Evolutionary conservation across 192 early-diverging fungal genomes (phyloP).

Genomic region (Oehlia diaphana): DNA sequence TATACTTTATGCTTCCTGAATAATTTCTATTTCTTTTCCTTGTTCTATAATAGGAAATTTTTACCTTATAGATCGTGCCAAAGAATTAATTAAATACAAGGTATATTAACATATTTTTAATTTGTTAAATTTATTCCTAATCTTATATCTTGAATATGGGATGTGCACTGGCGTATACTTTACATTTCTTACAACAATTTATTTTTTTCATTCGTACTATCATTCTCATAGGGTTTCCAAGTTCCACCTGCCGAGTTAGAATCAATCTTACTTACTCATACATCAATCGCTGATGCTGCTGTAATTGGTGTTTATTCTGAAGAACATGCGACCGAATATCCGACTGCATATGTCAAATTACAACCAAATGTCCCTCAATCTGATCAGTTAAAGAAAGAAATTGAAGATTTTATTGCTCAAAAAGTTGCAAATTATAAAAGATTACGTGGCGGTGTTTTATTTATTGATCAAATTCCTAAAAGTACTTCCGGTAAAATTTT

Average conservation of each 20-base stretch:
- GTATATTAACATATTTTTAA: slow-evolving; percentile 44
- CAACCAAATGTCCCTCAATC: slow-evolving; percentile 41
- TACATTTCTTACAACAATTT: not conserved
- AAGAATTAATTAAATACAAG: slow-evolving; percentile 96
- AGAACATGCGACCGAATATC: slow-evolving; percentile 71
- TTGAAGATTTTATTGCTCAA: slow-evolving; percentile 58
- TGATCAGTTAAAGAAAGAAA: slow-evolving; percentile 42
- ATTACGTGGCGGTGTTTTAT: slow-evolving; percentile 74
- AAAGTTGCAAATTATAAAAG: slow-evolving; percentile 75
- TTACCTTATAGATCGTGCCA: slow-evolving; percentile 73
- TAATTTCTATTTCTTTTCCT: not conserved
- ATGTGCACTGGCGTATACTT: not conserved
- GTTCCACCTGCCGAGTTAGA: slow-evolving; percentile 90
- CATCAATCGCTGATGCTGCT: slow-evolving; percentile 65
- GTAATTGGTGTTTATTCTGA: slow-evolving; percentile 68
- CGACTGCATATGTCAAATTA: slow-evolving; percentile 74
- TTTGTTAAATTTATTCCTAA: not conserved
- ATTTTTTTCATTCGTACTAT: no score
- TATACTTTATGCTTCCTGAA: not conserved
- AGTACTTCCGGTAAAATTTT: slow-evolving; percentile 84
- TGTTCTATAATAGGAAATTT: slow-evolving; percentile 39
- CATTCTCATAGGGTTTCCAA: slow-evolving; percentile 46
- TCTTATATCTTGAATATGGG: no score
- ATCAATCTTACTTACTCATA: slow-evolving; percentile 67
- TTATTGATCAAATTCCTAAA: slow-evolving; percentile 75